Base-by-base conservation (phyloP, 2,329 filamentous ascomycete species). In the Sporothrix schenckii region DNA sequence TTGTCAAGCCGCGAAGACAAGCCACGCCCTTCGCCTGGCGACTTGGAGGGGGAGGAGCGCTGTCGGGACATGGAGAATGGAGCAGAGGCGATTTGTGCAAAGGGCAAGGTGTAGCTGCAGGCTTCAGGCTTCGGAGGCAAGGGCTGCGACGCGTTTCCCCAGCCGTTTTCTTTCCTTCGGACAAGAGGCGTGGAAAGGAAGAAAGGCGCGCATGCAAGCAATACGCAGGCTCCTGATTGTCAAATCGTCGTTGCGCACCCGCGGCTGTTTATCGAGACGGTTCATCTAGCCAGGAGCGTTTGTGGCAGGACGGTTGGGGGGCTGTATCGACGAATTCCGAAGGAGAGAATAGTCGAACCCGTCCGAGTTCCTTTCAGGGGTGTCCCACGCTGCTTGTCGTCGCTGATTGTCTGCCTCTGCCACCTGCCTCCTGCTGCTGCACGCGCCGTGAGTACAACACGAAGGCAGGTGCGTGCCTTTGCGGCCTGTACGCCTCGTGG, bases 31-130 rank as follows among this genome's bases (percentile, higher is more conserved):
- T 81, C 81, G 79, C 83, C 82, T 70, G 83, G 81, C 78, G 84
- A 84, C 77, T 81, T 80, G 75, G 70, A 61, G 34, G 83, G 82
- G 72, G 84, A 81, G 78, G 84, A 86, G 47, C 68, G 61, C 81
- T 84, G 83, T 82, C 84, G 83, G 84, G 87, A 86, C 87, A 89
- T 89, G 83, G 82, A 75, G 76, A 44, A 50, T 50, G 34, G 21
- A 52, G 63, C 47, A 10, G n/a, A 39, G 16, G 63, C 39, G 47
- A 24, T 52, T 53, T 34, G 63, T 27, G 27, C 27, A 19, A 41
- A 14, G 24, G 11, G 34, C 24, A 66, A 66, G 47, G 47, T 21
- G 21, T 34, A 27, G 47, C 63, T 52, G 47, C 63, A 66, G 47
- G 44, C 47, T 44, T 44, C 39, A 21, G 34, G 34, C 19, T 30